Evolutionary conservation across 73 alveolate species (phyloP).

Genomic region (Tetrahymena elliotti): DNA sequence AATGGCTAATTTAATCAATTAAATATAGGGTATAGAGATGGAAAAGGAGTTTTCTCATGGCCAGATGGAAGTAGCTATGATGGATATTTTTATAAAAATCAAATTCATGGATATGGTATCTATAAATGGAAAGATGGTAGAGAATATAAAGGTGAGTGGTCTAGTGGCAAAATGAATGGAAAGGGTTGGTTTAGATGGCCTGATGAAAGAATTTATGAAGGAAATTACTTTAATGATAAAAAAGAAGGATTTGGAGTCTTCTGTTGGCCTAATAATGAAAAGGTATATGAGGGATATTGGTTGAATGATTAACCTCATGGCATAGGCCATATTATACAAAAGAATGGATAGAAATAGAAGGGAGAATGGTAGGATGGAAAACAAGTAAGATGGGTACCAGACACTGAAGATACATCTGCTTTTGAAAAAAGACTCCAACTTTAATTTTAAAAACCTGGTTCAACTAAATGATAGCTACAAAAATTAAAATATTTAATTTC

Average conservation of each 20-base stretch:
- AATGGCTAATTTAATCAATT: neutral
- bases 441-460: neutral
- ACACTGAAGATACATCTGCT: neutral
- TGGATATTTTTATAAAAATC: slow-evolving; percentile 56
- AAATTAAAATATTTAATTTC: no score
- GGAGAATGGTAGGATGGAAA: neutral
- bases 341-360: neutral
- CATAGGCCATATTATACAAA: neutral
- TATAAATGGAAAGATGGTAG: slow-evolving; percentile 57
- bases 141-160: slow-evolving; percentile 50
- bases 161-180: slow-evolving; percentile 65
- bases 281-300: neutral
- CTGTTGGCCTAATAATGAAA: slow-evolving; percentile 11
- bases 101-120: slow-evolving; percentile 64
- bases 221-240: slow-evolving; percentile 45
- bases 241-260: slow-evolving; percentile 55
- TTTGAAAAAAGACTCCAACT: neutral
- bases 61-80: slow-evolving; percentile 69
- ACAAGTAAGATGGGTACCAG: neutral
- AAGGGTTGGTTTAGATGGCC: slow-evolving; percentile 70
- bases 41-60: slow-evolving; percentile 57
- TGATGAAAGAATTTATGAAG: slow-evolving; percentile 66
- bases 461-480: neutral
- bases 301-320: neutral
- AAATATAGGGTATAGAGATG: slow-evolving; percentile 44